Evolutionary conservation across 163 green algal genomes (phyloP), one percentile per base, ranked within the genome.

Genomic region (Scenedesmus sp.): DNA sequence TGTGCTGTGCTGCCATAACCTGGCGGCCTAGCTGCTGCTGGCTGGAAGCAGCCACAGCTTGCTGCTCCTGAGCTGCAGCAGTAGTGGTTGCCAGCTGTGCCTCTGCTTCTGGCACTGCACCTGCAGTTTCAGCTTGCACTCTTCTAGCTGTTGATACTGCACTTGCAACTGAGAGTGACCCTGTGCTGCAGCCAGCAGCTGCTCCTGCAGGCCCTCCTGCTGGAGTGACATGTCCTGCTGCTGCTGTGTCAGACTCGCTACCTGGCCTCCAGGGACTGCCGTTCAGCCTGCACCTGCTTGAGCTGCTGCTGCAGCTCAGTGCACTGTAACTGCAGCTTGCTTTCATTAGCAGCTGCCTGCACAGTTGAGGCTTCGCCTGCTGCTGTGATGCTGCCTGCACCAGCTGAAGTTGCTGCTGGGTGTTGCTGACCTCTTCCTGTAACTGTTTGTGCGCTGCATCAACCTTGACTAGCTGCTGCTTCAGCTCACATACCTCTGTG

Each of bases 401-500:
- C 26, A 42, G 49, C 40, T 59, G 24, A 22, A 89, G 51, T 53
- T 87, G 51, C 33, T 76, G 51, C 16, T 53, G 51, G 33, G 51
- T 33, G 33, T 35, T 51, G 10, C 80, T 56, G 53, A 37, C 3
- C 22, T 37, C 15, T 26, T 3, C 82, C 18, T 78, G 35, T 35
- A 81, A 40, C 30, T 78, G 37, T 40, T 81, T 22, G 40, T 89
- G 59, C 37, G 43, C 26, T 70, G 44, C 6, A 15, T 42, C 16
- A 22, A 68, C 68, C 49, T n/a, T 37, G 15, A 33, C 61, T 70
- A 89, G 68, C 68, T 89, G 85, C 85, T 89, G 26, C 30, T 51
- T 70, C 9, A 89, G 68, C 46, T 91, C 18, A 42, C 12, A 10
- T 12, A 86, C n/a, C 72, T 51, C 76, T n/a, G 42, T n/a, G 5